A percentile compares a stretch with the other conserved stretches of the same genome.
phyloP scores from a whole-genome alignment of 2,329 filamentous ascomycete genomes.

The Colletotrichum tropicicola region DNA sequence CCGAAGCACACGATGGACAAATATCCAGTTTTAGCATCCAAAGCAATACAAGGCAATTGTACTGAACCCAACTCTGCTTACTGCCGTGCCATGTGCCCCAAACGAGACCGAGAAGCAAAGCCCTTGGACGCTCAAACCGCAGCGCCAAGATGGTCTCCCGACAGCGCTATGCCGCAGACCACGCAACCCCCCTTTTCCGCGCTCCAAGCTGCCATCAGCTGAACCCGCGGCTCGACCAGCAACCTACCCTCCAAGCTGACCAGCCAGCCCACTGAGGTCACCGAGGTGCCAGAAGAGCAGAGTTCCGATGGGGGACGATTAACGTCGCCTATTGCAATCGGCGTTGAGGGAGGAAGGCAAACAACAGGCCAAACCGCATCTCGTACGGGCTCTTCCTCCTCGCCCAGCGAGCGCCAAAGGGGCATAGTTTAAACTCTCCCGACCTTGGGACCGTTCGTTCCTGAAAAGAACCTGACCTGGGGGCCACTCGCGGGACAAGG shows the following conservation, averaged over 20 bases:
- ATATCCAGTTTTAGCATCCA: background rate
- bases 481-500: background rate
- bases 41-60: background rate
- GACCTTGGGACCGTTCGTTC: too few relatives aligned
- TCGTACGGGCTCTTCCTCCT: background rate
- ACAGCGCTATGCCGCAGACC: background rate
- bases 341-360: background rate
- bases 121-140: background rate
- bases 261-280: background rate
- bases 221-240: background rate
- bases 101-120: too few relatives aligned
- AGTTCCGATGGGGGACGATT: constrained; percentile 7
- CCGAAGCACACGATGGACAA: background rate
- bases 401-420: background rate
- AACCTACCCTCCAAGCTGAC: background rate
- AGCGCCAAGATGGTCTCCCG: background rate
- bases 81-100: too few relatives aligned
- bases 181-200: too few relatives aligned
- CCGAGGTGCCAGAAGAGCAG: background rate
- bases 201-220: too few relatives aligned
- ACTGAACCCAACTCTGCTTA: too few relatives aligned
- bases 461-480: background rate
- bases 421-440: background rate
- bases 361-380: background rate
- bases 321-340: background rate